Conservation (phyloP, 2,329 filamentous ascomycete genomes). For the Talaromyces sp. region DNA sequence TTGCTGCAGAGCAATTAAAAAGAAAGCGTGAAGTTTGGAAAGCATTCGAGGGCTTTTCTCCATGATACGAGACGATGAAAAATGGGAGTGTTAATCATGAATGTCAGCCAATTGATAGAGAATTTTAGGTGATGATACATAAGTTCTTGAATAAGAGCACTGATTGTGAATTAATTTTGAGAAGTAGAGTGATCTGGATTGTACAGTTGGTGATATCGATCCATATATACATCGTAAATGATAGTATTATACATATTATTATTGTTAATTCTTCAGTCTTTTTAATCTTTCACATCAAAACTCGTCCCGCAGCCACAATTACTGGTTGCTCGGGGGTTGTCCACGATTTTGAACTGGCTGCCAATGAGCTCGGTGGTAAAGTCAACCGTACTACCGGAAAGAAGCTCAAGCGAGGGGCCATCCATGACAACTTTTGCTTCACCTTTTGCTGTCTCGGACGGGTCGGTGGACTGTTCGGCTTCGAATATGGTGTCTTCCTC, state of each 20-base stretch:
- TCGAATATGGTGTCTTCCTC: conserved; percentile 89
- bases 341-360: conserved; percentile 92
- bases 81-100: background rate
- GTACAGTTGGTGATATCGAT: background rate
- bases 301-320: conserved; percentile 97
- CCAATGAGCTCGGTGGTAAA: conserved; percentile 95
- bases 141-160: background rate
- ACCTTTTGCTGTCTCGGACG: conserved; percentile 26
- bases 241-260: background rate
- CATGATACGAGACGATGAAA: background rate
- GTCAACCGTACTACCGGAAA: conserved; percentile 92
- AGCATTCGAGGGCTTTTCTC: background rate
- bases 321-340: conserved; percentile 86
- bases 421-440: conserved; percentile 84
- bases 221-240: background rate
- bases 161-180: background rate
- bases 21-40: background rate
- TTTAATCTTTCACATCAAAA: conserved; percentile 77
- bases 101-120: background rate
- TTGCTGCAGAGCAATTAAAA: background rate
- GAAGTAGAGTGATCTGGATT: background rate
- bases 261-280: background rate
- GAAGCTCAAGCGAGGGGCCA: conserved; percentile 74
- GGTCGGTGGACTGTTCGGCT: conserved; percentile 44
- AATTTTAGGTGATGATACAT: background rate